Base-by-base conservation (phyloP, 305 asterid genomes). In the Euphrasia arctica region DNA sequence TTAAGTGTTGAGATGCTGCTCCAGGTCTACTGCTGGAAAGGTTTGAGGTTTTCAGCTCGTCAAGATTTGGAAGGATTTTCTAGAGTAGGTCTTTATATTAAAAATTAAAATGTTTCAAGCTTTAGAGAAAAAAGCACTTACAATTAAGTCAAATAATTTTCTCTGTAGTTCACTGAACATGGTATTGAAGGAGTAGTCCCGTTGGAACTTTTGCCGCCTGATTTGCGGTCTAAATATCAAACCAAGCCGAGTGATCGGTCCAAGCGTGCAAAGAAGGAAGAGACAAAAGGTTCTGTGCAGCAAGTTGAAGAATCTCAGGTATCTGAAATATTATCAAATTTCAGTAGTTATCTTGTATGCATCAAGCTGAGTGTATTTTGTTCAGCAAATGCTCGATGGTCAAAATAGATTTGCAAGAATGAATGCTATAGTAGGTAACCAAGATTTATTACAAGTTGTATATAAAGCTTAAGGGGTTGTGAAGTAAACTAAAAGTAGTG, bases 1-100 rank as follows among this genome's bases (percentile, higher is more conserved):
- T 45, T 45, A 9, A 60, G 42, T 69, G 55, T 66, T 69, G 60
- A 55, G 62, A 52, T 71, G 65, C 57, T 79, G 65, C 71, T 81
- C 59, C 75, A 90, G 98, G 98, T 93, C 52, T 93, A 90, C 77
- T 93, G 97, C 79, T 93, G 98, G 98, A 93, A 93, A 86, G 97
- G 96, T 68, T 78, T 93, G 59, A 82, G 97, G 80, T 93, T 93
- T 76, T 90, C 98, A 60, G 96, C 98, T 64, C 85, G 98, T 54
- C 98, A 90, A 75, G 98, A 93, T 79, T 76, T 92, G 81, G 98
- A 92, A 78, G 96, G 96, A 47, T 92, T 90, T 79, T 93, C 98
- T 54, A 78, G 86, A 76, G 98, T 92, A 80, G 4, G 95, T 48
- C 34, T 62, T 45, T 60, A 61, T 55, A 13, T 55, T 22, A 32